Percentiles rank a stretch among this genome's conserved stretches.
These are phyloP conservation scores for Saccharomyces hybrid DNA, from an alignment of 1,139 yeast species.

Conservation along the genomic window DNA sequence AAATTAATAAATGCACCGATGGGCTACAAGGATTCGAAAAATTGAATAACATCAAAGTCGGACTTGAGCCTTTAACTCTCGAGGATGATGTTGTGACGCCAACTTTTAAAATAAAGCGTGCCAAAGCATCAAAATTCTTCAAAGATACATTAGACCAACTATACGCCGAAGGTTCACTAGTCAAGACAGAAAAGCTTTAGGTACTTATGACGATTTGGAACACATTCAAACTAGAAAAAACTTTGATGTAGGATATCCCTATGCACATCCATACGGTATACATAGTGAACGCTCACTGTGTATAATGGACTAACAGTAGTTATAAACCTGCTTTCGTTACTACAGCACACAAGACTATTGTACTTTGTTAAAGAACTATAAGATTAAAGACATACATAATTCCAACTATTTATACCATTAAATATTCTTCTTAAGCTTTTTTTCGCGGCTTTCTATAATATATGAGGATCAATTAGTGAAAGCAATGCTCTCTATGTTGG, in stretches of 20 bases:
- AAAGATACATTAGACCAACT: conserved; percentile 41
- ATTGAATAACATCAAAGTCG: conserved; percentile 52
- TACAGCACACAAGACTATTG: background rate
- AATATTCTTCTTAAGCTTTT: background rate
- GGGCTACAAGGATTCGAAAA: conserved; percentile 49
- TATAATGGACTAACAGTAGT: background rate
- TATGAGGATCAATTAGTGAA: background rate
- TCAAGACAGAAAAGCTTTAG: conserved; percentile 24
- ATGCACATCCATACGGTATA: background rate
- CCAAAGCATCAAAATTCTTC: conserved; percentile 49
- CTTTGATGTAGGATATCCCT: background rate
- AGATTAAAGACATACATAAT: background rate
- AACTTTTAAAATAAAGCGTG: conserved; percentile 65
- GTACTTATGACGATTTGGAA: conserved; percentile 3
- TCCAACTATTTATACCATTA: background rate
- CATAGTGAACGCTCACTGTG: background rate
- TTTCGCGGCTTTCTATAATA: background rate
- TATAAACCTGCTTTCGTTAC: background rate
- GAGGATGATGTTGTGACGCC: conserved; percentile 66
- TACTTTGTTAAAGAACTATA: background rate
- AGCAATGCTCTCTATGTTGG: background rate
- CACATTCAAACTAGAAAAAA: background rate
- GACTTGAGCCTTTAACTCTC: conserved; percentile 58
- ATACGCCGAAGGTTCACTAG: conserved; percentile 51
- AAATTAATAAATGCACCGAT: conserved; percentile 28